Evolutionary conservation across 2,329 filamentous ascomycete genomes (phyloP).

Genomic region (Scedosporium boydii): DNA sequence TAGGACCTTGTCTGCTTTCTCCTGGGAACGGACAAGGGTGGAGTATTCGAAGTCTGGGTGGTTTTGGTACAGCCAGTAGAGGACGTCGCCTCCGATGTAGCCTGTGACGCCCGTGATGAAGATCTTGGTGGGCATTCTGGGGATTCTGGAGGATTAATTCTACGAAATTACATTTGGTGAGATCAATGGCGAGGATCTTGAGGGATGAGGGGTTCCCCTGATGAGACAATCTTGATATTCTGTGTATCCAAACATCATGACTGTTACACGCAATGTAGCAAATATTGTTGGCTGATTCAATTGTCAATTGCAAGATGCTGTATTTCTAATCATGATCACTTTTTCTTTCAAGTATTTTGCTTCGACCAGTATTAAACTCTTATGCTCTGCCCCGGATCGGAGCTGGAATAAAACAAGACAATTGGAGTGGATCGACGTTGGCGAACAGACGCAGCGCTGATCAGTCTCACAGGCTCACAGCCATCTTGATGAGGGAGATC

Average conservation of each 20-base stretch:
- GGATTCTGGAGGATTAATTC: neutral
- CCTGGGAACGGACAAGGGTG: constrained; percentile 11
- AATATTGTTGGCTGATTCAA: neutral
- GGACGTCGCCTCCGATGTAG: constrained; percentile 14
- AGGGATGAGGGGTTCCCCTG: neutral
- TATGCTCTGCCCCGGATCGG: neutral
- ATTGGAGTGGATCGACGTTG: no score
- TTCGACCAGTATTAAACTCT: no score
- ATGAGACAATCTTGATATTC: neutral
- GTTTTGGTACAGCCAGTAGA: constrained; percentile 9
- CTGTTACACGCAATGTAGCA: neutral
- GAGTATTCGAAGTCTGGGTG: constrained; percentile 11
- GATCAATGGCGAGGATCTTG: neutral
- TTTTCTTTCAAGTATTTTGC: neutral
- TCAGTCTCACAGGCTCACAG: neutral
- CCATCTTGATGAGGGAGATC: neutral
- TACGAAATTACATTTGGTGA: neutral
- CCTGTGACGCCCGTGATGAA: constrained; percentile 12
- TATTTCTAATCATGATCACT: neutral
- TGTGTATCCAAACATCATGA: neutral
- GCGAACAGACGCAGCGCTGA: neutral
- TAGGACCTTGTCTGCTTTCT: constrained; percentile 10
- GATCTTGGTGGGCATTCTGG: neutral
- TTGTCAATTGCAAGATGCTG: neutral
- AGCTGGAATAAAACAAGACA: neutral